Evolutionary conservation across 179 eudicot genomes (phyloP).

Genomic region (Camellia oleifera): DNA sequence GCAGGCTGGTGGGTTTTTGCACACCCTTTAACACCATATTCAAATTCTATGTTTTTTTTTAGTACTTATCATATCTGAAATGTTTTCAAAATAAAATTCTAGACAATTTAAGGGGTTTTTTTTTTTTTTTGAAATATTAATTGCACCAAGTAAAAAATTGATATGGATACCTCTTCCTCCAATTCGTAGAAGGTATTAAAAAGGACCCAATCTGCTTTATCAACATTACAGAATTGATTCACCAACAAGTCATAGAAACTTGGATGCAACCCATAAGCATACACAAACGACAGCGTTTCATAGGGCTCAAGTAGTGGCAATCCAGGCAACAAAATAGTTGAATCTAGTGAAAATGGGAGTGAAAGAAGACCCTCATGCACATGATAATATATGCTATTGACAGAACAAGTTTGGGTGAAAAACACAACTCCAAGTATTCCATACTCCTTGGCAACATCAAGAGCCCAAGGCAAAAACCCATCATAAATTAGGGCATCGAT

Average conservation of each 20-base stretch:
- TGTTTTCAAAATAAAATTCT: no score
- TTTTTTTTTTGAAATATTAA: neutral
- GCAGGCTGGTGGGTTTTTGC: no score
- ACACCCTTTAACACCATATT: no score
- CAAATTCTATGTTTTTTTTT: no score
- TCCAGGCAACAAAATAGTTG: constrained; percentile 28
- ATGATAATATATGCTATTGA: constrained; percentile 35
- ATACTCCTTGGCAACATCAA: constrained; percentile 34
- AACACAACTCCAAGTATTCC: constrained; percentile 35
- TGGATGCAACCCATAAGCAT: constrained; percentile 27
- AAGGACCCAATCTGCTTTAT: constrained; percentile 40
- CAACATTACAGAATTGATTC: constrained; percentile 33
- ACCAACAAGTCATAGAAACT: constrained; percentile 22
- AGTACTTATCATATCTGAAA: no score
- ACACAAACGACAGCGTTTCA: constrained; percentile 30
- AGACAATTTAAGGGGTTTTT: no score
- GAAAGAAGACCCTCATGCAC: constrained; percentile 33
- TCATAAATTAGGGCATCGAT: constrained; percentile 34
- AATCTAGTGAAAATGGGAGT: constrained; percentile 18
- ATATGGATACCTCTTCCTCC: constrained; percentile 17
- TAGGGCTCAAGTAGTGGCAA: constrained; percentile 29
- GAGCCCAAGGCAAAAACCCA: constrained; percentile 41
- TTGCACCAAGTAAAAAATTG: no score
- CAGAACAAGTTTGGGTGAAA: constrained; percentile 42
- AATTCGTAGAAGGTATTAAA: constrained; percentile 31